A percentile compares a stretch with the other conserved stretches of the same genome.
Conservation (phyloP, 805 yeast species). For the Hanseniaspora jakobsenii region DNA sequence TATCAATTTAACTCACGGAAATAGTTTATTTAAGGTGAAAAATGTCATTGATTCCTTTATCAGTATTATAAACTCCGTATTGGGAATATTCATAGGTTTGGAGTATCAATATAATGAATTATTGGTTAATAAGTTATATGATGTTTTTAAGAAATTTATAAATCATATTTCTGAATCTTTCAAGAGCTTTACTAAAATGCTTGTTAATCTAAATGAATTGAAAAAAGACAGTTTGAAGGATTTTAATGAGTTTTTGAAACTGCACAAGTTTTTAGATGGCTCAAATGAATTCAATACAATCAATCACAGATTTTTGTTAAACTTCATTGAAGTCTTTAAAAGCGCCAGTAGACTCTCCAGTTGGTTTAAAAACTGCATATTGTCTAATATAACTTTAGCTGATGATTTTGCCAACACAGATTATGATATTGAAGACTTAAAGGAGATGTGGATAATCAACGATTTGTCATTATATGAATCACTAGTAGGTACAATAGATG, state of each 20-base stretch:
- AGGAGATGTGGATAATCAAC: conserved; percentile 12
- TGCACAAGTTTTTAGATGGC: not conserved
- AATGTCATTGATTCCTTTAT: not conserved
- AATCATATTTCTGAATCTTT: not conserved
- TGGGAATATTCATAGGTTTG: conserved; percentile 4
- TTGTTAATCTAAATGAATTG: not conserved
- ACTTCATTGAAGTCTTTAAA: not conserved
- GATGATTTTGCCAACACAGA: not conserved
- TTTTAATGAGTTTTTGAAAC: not conserved
- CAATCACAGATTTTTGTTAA: not conserved
- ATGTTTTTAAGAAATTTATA: not conserved
- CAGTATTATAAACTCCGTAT: not conserved
- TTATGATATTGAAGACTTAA: conserved; percentile 3
- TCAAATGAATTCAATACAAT: not conserved
- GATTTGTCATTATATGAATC: not conserved
- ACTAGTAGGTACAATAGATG: too few relatives aligned
- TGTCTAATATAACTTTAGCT: not conserved
- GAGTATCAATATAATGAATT: conserved; percentile 8
- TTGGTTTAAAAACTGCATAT: conserved; percentile 5
- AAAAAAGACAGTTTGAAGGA: not conserved
- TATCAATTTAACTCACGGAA: not conserved
- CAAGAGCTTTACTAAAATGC: conserved; percentile 2
- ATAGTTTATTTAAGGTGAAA: not conserved
- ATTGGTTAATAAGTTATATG: not conserved
- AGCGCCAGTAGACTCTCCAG: not conserved